Conservation (phyloP, 1,139 yeast species). For the Saccharomyces uvarum region DNA sequence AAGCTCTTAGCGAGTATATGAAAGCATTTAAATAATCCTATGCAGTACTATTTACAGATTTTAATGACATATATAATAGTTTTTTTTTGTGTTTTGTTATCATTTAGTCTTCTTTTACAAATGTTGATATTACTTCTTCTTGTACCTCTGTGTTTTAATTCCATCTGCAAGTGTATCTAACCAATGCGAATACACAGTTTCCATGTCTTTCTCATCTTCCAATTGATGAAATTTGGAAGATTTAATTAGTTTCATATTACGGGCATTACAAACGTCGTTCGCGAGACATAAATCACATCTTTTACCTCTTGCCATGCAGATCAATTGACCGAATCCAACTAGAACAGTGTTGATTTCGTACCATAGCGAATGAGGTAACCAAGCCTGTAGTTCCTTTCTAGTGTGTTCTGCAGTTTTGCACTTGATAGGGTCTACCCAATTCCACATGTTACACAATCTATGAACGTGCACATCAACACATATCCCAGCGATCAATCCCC, state of each 20-base stretch:
- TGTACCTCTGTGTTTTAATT: not conserved
- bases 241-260: not conserved
- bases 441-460: constrained; percentile 72
- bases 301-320: constrained; percentile 66
- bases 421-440: constrained; percentile 54
- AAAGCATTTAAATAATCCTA: not conserved
- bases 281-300: constrained; percentile 64
- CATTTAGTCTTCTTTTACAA: not conserved
- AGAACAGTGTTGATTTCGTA: constrained; percentile 72
- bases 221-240: not conserved
- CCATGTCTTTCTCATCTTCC: not conserved
- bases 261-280: constrained; percentile 19
- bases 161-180: not conserved
- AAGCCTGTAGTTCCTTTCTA: constrained; percentile 55
- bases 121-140: not conserved
- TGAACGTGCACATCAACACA: constrained; percentile 94
- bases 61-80: not conserved
- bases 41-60: not conserved
- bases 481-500: constrained; percentile 69
- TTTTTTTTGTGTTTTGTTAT: not conserved
- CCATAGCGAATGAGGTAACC: constrained; percentile 77
- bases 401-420: constrained; percentile 69
- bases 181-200: not conserved
- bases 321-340: constrained; percentile 90
- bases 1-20: not conserved